phyloP scores from a whole-genome alignment of 306 rosid genomes.

The Fragaria iinumae region DNA sequence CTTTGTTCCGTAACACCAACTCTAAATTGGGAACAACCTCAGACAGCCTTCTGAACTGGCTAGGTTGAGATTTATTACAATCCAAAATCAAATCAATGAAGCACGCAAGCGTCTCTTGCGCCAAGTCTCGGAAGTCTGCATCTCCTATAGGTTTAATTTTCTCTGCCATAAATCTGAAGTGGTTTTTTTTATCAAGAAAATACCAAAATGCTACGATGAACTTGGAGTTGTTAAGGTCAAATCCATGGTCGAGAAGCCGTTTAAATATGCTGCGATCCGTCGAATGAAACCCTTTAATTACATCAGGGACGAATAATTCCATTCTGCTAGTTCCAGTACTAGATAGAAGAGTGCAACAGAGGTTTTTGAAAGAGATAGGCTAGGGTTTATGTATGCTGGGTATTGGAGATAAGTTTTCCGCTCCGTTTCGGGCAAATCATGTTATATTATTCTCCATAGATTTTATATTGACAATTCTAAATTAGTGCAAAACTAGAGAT shows the following conservation, averaged over 20 bases:
- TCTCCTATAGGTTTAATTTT: neutral
- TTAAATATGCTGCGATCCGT: constrained; percentile 9
- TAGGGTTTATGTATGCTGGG: neutral
- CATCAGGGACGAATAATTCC: neutral
- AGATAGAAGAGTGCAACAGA: neutral
- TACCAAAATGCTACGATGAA: constrained; percentile 16
- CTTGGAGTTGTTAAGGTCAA: constrained; percentile 4
- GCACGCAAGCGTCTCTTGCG: neutral
- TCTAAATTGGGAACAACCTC: neutral
- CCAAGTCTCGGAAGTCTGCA: neutral
- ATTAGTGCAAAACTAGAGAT: neutral
- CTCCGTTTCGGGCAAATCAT: neutral
- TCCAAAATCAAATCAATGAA: neutral
- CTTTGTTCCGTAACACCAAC: neutral
- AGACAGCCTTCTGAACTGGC: neutral
- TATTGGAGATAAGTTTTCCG: too few species aligned
- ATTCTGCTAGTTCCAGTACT: neutral
- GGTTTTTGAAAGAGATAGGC: neutral
- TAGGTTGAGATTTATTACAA: neutral
- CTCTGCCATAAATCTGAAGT: neutral
- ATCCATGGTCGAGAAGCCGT: neutral
- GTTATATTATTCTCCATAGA: neutral
- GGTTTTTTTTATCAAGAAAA: constrained; percentile 1
- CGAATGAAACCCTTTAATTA: constrained; percentile 6
- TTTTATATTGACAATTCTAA: neutral